Evolutionary conservation across 2,329 filamentous ascomycete genomes (phyloP).

Genomic region (Fusarium neocosmosporiellum): DNA sequence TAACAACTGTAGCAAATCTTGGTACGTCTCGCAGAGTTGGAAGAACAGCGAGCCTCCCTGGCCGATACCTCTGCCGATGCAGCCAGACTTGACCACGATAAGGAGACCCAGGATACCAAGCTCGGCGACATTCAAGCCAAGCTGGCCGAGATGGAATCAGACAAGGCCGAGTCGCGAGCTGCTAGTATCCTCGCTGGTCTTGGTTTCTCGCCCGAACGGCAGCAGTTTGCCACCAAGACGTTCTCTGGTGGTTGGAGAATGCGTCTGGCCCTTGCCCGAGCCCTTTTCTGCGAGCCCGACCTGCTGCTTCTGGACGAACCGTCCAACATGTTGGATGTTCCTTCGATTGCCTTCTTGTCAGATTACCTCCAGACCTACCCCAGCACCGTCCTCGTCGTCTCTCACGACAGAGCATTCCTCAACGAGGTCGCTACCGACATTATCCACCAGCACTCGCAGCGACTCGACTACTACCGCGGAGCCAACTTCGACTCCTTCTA

Average conservation of each 20-base stretch:
- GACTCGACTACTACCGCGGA: slow-evolving; percentile 97
- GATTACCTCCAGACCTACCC: slow-evolving; percentile 95
- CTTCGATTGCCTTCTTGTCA: slow-evolving; percentile 98
- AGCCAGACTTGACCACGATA: slow-evolving; percentile 83
- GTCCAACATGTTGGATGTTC: slow-evolving; percentile 99
- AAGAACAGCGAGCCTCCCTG: slow-evolving; percentile 79
- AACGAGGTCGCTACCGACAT: slow-evolving; percentile 99
- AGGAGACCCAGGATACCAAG: slow-evolving; percentile 90
- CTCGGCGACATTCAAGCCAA: slow-evolving; percentile 92
- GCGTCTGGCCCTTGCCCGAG: slow-evolving; percentile 93
- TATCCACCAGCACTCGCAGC: slow-evolving; percentile 96
- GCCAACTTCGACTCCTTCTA: slow-evolving; percentile 99
- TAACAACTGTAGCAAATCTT: slow-evolving; percentile 74
- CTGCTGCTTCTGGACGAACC: slow-evolving; percentile 96
- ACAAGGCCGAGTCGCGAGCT: slow-evolving; percentile 95
- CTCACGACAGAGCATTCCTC: slow-evolving; percentile 98
- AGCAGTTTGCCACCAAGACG: slow-evolving; percentile 93
- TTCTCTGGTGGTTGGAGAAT: slow-evolving; percentile 99
- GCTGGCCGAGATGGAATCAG: slow-evolving; percentile 97
- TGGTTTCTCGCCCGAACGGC: slow-evolving; percentile 92
- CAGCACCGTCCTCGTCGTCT: slow-evolving; percentile 94
- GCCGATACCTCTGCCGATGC: slow-evolving; percentile 95
- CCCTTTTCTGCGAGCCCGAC: slow-evolving; percentile 97
- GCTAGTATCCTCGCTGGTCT: slow-evolving; percentile 97
- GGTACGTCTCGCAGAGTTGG: slow-evolving; percentile 79